Percentiles rank a stretch among this genome's conserved stretches.
Conservation (phyloP, 1,284 basidiomycete species). For the Cerrena zonata region DNA sequence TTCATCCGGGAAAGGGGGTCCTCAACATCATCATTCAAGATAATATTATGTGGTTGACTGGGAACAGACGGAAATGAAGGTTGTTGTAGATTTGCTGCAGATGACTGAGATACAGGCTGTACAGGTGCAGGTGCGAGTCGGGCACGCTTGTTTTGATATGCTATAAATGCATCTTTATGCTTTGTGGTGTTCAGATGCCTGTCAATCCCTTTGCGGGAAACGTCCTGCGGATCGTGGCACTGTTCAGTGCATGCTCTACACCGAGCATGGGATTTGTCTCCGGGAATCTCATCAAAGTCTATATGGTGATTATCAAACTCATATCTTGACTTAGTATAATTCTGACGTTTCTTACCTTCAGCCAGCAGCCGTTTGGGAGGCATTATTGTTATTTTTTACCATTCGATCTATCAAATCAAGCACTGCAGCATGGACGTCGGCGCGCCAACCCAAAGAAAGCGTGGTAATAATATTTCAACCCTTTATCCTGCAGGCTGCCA, state of each 20-base stretch:
- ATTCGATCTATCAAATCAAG: not conserved
- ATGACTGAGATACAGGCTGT: not conserved
- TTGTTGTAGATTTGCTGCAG: not conserved
- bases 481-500: too few relatives aligned
- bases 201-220: too few relatives aligned
- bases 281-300: not conserved
- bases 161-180: not conserved
- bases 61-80: too few relatives aligned
- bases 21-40: too few relatives aligned
- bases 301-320: not conserved
- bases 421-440: not conserved
- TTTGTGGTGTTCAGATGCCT: not conserved
- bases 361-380: not conserved
- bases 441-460: too few relatives aligned
- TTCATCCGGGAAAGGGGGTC: too few relatives aligned
- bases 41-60: too few relatives aligned
- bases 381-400: not conserved
- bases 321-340: not conserved
- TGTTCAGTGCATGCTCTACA: not conserved
- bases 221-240: not conserved
- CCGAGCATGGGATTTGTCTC: not conserved
- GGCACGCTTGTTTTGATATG: not conserved
- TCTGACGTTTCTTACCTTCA: not conserved
- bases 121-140: not conserved
- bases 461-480: too few relatives aligned